Base-by-base conservation (phyloP, 441 rosid genomes). In the Corymbia calophylla region DNA sequence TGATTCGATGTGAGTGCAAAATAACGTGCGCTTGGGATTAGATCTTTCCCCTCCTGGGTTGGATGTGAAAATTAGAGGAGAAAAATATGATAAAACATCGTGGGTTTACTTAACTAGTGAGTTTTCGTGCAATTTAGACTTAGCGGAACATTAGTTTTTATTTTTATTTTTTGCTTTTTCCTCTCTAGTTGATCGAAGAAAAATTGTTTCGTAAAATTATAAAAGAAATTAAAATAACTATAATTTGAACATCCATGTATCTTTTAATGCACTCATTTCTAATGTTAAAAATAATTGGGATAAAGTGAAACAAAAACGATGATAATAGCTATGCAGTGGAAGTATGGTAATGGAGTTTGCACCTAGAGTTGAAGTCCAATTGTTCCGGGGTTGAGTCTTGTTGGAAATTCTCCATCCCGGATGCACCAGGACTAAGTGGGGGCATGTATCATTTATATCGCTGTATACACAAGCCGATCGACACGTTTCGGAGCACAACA, bases 381-480 rank as follows among this genome's bases (percentile, higher is more conserved):
- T 31, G 44, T 66, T 31, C 1, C 14, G 1, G 77, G 39, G 2
- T 66, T 11, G 31, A 66, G 6, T 31, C 77, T 32, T 31, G 9
- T 17, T 16, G 12, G 23, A 44, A 31, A 10, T 73, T 35, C 8
- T 10, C 4, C 29, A 73, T 35, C 48, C 3, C 16, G 29, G 39
- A 73, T 35, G 29, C 5, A 35, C 2, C 19, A 1, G 8, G 2
- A 9, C 1, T 5, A 0, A 5, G 49, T 10, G 8, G 48, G 5
- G 49, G 49, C 5, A 23, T 19, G 29, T 0, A 39, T 19, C 29
- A 39, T 35, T 39, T 73, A 73, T 21, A 39, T 39, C 48, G 12
- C 5, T 1, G 1, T 73, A 39, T 12, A 73, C 25, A 19, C 49
- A 5, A 73, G 49, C 49, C 29, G 49, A 73, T 21, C 29, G 3